These are phyloP conservation scores for Cladobotryum mycophilum DNA, from an alignment of 2,329 filamentous ascomycete species.

Conservation along the genomic window DNA sequence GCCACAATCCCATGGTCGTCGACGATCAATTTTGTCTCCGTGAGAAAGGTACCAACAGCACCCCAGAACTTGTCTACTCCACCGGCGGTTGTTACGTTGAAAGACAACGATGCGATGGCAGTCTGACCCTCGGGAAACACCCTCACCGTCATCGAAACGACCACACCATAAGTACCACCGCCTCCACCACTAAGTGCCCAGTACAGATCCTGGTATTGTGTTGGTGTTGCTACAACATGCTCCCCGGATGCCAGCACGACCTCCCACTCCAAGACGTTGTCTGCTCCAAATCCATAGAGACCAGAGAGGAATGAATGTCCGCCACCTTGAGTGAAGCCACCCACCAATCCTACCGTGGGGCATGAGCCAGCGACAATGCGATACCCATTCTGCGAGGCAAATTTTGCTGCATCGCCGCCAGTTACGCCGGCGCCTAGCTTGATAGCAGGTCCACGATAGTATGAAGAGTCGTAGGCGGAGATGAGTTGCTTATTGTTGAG, in stretches of 20 bases:
- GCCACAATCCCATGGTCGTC: neutral
- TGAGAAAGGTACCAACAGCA: constrained; percentile 29
- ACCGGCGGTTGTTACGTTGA: constrained; percentile 13
- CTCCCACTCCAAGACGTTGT: constrained; percentile 40
- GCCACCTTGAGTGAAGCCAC: constrained; percentile 43
- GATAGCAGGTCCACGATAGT: constrained; percentile 39
- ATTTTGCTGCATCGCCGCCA: constrained; percentile 43
- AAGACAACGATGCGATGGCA: constrained; percentile 37
- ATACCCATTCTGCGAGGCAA: constrained; percentile 37
- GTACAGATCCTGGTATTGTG: constrained; percentile 43
- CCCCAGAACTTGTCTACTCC: constrained; percentile 40
- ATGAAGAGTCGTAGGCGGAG: constrained; percentile 11
- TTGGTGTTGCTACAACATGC: constrained; percentile 35
- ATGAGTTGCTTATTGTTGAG: constrained; percentile 26
- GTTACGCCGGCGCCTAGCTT: constrained; percentile 49
- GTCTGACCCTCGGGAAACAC: constrained; percentile 29
- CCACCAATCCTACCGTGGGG: constrained; percentile 34
- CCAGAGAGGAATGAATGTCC: constrained; percentile 39
- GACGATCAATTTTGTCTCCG: neutral
- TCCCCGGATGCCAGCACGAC: constrained; percentile 39
- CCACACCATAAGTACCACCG: constrained; percentile 47
- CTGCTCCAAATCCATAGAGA: constrained; percentile 40
- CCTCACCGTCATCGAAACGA: constrained; percentile 46
- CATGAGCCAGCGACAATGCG: constrained; percentile 46
- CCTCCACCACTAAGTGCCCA: constrained; percentile 49